Evolutionary conservation across 108 stramenopile genomes (phyloP), one percentile per base, ranked within the genome.

Genomic region (Pseudonitzschia multiseries): DNA sequence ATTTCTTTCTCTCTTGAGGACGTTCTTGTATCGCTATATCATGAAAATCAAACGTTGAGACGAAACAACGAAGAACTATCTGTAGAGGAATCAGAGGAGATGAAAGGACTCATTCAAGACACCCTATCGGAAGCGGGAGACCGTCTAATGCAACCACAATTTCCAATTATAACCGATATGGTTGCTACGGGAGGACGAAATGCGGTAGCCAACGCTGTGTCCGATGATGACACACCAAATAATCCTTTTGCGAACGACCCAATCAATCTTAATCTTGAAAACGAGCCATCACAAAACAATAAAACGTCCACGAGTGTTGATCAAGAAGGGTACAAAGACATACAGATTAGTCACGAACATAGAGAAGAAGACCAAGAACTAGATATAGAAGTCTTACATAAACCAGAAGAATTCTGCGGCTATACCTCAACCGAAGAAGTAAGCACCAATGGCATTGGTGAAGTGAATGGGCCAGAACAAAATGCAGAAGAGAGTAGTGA

Each of bases 1-100:
- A n/a, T 61, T 46, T 48, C 59, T 27, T 71, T 71, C 24, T 60
- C 71, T 60, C 29, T 61, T 2, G 33, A 71, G 41, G 71, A 71
- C 44, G 71, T 71, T 20, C 71, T 71, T 22, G 22, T 60, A 26
- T 44, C 36, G 2, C 33, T 71, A 6, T 22, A 46, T 8, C 46
- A 67, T 17, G 33, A 28, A 65, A 14, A 43, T 22, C 64, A 48
- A 48, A 48, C 4, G 12, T 48, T 10, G 36, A 6, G 2, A 36
- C 15, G 15, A 18, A 65, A 0, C 40, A 41, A 42, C 64, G 36
- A 44, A 4, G 33, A 65, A 65, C 14, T 20, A 48, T 48, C 46
- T 3, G 14, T 36, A 6, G 62, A 33, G 8, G n/a, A 9, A 36
- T 8, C 8, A 0, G 33, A 26, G 0, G n/a, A 63, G 22, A 63